Evolutionary conservation across 345 rosid species (phyloP).

Genomic region (Clarkia xantiana): DNA sequence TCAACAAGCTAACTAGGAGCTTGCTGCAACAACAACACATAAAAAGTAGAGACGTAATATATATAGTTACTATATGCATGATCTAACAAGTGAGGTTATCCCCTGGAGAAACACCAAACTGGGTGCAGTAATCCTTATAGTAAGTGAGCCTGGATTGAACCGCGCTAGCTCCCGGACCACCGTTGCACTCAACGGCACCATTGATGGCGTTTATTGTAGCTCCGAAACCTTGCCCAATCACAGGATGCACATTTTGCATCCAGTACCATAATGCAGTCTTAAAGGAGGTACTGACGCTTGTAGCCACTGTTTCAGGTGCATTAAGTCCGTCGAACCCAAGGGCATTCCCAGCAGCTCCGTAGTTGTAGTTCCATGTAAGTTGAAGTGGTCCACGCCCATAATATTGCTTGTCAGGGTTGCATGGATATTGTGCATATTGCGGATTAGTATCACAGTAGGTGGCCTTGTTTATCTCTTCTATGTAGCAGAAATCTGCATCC

Average conservation of each 20-base stretch:
- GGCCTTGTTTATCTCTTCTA: conserved; percentile 14
- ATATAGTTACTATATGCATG: no score
- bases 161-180: conserved; percentile 11
- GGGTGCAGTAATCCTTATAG: conserved; percentile 26
- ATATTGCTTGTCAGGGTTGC: conserved; percentile 24
- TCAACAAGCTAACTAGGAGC: no score
- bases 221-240: conserved; percentile 34
- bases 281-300: conserved; percentile 23
- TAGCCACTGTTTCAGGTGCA: conserved; percentile 31
- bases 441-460: conserved; percentile 18
- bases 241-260: conserved; percentile 31
- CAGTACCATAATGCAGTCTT: conserved; percentile 43
- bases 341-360: conserved; percentile 30
- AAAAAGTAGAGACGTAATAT: no score
- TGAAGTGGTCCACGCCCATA: conserved; percentile 48
- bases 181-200: conserved; percentile 31
- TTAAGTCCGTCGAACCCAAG: conserved; percentile 19
- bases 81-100: conserved; percentile 1
- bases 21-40: no score
- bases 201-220: conserved; percentile 36
- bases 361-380: conserved; percentile 44
- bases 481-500: conserved; percentile 16
- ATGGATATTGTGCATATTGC: conserved; percentile 17
- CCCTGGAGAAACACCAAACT: conserved; percentile 1
- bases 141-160: conserved; percentile 24